Evolutionary conservation across 345 rosid genomes (phyloP).

Genomic region (Acer negundo): DNA sequence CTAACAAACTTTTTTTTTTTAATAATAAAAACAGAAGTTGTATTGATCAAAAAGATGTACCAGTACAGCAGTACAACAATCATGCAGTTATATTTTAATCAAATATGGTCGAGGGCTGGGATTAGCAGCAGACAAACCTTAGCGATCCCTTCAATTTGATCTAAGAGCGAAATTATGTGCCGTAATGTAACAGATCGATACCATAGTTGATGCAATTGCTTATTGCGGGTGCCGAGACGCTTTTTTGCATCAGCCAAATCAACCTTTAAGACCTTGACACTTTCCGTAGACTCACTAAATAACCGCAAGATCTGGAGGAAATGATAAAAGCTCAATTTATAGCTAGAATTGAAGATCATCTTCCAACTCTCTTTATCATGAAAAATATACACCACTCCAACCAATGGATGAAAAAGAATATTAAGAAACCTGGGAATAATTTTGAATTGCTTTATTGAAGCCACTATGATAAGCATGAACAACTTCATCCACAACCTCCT

Average conservation of each 20-base stretch:
- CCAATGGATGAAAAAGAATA: constrained; percentile 12
- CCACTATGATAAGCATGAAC: constrained; percentile 97
- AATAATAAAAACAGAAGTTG: background rate
- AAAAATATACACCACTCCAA: constrained; percentile 15
- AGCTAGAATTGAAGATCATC: background rate
- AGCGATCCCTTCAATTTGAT: constrained; percentile 97
- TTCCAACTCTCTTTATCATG: background rate
- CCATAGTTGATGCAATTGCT: constrained; percentile 98
- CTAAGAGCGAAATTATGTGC: constrained; percentile 88
- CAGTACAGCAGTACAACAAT: background rate
- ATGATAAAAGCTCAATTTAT: background rate
- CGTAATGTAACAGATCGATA: constrained; percentile 98
- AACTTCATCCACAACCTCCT: constrained; percentile 99
- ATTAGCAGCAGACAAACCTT: constrained; percentile 58
- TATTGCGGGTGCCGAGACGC: constrained; percentile 82
- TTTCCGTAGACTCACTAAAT: constrained; percentile 92
- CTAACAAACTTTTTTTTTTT: background rate
- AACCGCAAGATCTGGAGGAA: constrained; percentile 82
- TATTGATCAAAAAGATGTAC: background rate
- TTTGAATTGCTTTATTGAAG: constrained; percentile 98
- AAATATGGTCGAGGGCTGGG: constrained; percentile 11
- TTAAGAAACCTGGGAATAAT: constrained; percentile 87
- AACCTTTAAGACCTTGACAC: constrained; percentile 63
- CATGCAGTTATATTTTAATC: background rate
- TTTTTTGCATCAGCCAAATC: constrained; percentile 92